A percentile compares a stretch with the other conserved stretches of the same genome.
Conservation (phyloP, 1,284 basidiomycete genomes). For the Calocybe gambosa region DNA sequence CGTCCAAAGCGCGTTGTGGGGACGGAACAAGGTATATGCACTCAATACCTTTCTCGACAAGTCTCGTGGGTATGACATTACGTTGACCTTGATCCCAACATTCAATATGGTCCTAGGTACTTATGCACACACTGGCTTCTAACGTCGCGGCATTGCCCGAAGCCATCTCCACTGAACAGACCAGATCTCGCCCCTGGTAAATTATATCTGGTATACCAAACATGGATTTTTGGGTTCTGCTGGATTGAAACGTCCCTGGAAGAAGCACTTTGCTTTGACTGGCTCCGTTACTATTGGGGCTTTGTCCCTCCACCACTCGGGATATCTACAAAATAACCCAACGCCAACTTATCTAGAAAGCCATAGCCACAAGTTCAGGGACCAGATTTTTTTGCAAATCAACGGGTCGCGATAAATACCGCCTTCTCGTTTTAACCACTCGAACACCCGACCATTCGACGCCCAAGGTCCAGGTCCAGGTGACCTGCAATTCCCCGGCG, state of each 20-base stretch:
- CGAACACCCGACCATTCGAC: too few species aligned
- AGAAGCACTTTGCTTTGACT: constrained; percentile 8
- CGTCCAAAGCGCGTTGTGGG: background rate
- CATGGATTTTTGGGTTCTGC: constrained; percentile 1
- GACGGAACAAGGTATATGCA: background rate
- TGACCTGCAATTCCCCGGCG: background rate
- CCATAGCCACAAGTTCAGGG: constrained; percentile 10
- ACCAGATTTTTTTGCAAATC: too few species aligned
- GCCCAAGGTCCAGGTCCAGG: too few species aligned
- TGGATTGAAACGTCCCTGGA: constrained; percentile 11
- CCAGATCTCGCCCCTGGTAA: constrained; percentile 11
- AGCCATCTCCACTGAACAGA: constrained; percentile 8
- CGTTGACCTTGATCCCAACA: constrained; percentile 6
- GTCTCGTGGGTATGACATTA: constrained; percentile 2
- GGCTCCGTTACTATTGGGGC: constrained; percentile 9
- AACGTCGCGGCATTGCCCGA: constrained; percentile 14
- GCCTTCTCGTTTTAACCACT: constrained; percentile 1
- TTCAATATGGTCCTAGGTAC: constrained; percentile 3
- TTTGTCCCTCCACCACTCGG: background rate
- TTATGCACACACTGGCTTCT: constrained; percentile 6
- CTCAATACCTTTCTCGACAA: background rate
- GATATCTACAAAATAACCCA: background rate
- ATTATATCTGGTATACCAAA: constrained; percentile 5
- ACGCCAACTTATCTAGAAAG: background rate
- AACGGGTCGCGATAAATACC: constrained; percentile 4